Base-by-base conservation (phyloP, 2,329 filamentous ascomycete genomes). In the Helicocarpus griseus region DNA sequence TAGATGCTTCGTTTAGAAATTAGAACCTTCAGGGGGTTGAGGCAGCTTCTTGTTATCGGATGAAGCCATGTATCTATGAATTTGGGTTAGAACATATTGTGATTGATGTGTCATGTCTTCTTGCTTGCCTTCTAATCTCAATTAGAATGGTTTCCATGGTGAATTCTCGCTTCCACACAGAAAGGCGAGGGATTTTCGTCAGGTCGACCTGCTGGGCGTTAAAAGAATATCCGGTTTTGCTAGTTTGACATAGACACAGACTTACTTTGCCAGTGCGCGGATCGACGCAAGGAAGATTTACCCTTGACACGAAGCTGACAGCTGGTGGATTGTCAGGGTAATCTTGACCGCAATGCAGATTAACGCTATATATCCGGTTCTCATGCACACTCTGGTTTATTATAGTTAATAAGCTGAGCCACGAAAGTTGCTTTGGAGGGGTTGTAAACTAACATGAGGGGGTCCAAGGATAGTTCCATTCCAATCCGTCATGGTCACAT, bases 311-410 rank as follows among this genome's bases (percentile, higher is more conserved):
- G 72, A 98, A 98, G 64, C 91, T 84, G 63, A 98, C 87, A 48
- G 85, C 83, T 0, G 93, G 93, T 43, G 93, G 93, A 56, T 81
- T 76, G 67, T 95, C 89, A 49, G 93, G 93, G 69, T 98, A 98
- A 53, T 87, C 77, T 46, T 83, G 78, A 56, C 89, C 90, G 75
- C 93, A 98, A 75, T 95, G 86, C 75, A 98, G 95, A 72, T 91
- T 94, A 63, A 98, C 80, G 61, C 89, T 94, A 78, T 98, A 98
- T 74, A 98, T 98, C 64, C 93, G 87, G 74, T 98, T 98, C 77
- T 98, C 93, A 69, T 97, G 91, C 56, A 85, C 89, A 71, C 89
- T 95, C 87, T 93, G 64, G 40, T 51, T 43, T 41, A 49, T 56
- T 5, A 17, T 31, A 21, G 40, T 51, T 29, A 35, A n/a, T n/a